Base-by-base conservation (phyloP, 2,329 filamentous ascomycete species). In the Emergomyces orientalis region DNA sequence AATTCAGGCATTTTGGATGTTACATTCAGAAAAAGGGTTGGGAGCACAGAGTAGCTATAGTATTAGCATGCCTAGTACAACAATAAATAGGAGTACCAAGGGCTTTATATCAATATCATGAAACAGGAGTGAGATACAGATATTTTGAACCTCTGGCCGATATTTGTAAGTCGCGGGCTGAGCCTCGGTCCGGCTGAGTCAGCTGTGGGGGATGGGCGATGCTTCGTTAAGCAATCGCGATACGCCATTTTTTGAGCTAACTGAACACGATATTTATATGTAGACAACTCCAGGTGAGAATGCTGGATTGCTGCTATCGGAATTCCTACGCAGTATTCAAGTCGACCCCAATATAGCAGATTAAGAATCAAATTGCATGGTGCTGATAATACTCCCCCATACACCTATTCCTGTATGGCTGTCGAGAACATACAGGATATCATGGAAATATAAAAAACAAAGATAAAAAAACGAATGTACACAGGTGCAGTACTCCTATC, bases 1-100 rank as follows among this genome's bases (percentile, higher is more conserved):
- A 84, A 76, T 63, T 82, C 78, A 55, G 80, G 75, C 82, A 84
- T 84, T 66, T 68, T 71, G 69, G 65, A 64, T 59, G 65, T 63
- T 30, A 63, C 54, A 64, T 63, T 61, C 45, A 65, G 37, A 34
- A 39, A 17, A 17, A 57, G 9, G 11, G 25, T 61, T 64, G 62
- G 61, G 57, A 63, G 45, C 27, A 30, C 17, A 59, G 56, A 30
- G 14, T 22, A 32, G 19, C 17, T 25, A 34, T 57, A 2, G 34
- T 13, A 57, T 57, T 39, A 41, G 19, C 8, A 34, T 19, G n/a
- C 34, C 34, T 14, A 34, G 30, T 22, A 22, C n/a, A 22, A 32
- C 8, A 34, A 37, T 17, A n/a, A n/a, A 19, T 9, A 52, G 27
- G 27, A 52, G 27, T 13, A 32, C 25, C 5, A 32, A 34, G 19